A percentile compares a stretch with the other conserved stretches of the same genome.
Evolutionary conservation across 148 eudicot genomes (phyloP).

Genomic region (Fagopyrum esculentum): DNA sequence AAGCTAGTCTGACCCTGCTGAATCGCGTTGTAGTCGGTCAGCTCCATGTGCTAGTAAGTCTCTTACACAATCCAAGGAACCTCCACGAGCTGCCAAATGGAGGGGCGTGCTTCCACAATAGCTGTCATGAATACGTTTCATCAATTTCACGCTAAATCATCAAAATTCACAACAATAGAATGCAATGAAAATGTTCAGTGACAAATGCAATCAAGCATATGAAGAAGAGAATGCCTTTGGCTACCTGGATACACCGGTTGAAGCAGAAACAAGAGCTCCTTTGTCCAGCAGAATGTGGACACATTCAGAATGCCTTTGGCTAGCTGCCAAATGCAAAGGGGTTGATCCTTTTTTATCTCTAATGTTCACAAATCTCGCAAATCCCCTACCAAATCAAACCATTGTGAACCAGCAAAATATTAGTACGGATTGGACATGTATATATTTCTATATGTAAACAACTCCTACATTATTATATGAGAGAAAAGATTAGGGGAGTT

Average conservation of each 20-base stretch:
- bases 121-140: constrained; percentile 12
- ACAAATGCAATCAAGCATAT: neutral
- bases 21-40: constrained; percentile 24
- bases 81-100: constrained; percentile 28
- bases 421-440: neutral
- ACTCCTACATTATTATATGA: neutral
- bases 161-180: neutral
- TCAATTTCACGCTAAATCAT: neutral
- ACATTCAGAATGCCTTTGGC: constrained; percentile 19
- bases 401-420: neutral
- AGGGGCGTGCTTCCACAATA: constrained; percentile 23
- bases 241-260: constrained; percentile 21
- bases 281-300: constrained; percentile 20
- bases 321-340: constrained; percentile 28
- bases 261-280: constrained; percentile 28
- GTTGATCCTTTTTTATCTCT: constrained; percentile 26
- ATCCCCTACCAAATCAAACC: constrained; percentile 21
- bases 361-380: constrained; percentile 28
- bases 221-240: neutral
- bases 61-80: constrained; percentile 30
- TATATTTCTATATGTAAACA: neutral
- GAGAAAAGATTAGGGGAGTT: neutral
- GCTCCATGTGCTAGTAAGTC: constrained; percentile 28
- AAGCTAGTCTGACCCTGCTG: constrained; percentile 22
- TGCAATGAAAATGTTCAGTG: neutral